These are phyloP conservation scores for Plantago ovata DNA, from an alignment of 257 asterid species.

Conservation along the genomic window DNA sequence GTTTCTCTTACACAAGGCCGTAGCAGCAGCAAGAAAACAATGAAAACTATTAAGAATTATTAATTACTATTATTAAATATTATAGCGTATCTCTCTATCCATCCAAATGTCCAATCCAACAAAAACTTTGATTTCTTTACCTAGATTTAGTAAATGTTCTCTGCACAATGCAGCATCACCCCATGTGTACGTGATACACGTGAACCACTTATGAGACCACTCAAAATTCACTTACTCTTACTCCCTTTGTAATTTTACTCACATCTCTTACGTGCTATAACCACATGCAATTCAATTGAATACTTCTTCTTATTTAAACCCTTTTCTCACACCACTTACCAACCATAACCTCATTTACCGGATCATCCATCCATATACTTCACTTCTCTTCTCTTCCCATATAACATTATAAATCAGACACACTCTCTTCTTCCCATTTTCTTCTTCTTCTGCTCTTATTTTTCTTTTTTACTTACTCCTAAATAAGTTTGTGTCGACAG, in stretches of 20 bases:
- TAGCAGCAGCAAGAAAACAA: no score
- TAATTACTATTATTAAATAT: no score
- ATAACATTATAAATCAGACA: not conserved
- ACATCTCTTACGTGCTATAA: conserved; percentile 6
- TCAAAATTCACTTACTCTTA: not conserved
- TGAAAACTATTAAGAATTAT: no score
- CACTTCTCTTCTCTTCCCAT: not conserved
- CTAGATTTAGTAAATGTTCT: conserved; percentile 2
- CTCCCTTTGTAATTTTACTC: no score
- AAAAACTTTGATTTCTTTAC: conserved; percentile 3
- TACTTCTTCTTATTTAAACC: not conserved
- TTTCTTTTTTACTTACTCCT: no score
- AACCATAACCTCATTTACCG: conserved; percentile 19
- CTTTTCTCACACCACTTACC: not conserved
- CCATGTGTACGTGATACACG: conserved; percentile 1
- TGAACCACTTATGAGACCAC: conserved; percentile 4
- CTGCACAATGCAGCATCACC: not conserved
- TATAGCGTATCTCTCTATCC: no score
- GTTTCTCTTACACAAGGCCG: no score
- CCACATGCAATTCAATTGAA: not conserved
- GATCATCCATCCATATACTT: not conserved
- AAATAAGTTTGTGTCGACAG: no score
- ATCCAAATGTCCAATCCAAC: not conserved
- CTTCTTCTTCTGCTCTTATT: no score
- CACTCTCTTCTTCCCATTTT: not conserved